Base-by-base conservation (phyloP, 345 rosid species). In the Moricandia moricandioides region DNA sequence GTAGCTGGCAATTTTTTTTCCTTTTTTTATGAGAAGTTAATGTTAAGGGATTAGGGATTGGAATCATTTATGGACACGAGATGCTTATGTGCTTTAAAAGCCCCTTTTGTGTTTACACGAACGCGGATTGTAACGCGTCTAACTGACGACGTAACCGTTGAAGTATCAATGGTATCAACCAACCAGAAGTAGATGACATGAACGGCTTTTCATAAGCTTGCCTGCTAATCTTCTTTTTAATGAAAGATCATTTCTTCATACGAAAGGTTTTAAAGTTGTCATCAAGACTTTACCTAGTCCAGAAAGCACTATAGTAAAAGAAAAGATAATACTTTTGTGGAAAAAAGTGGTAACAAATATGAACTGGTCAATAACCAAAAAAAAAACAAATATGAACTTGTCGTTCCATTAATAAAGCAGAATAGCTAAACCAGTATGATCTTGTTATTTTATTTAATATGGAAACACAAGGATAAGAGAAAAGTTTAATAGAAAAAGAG, bases 401-500 rank as follows among this genome's bases (percentile, higher is more conserved):
- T 59, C 2, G n/a, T 31, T 45, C 4, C 12, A 68, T 21, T 39
- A 30, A 47, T 37, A 7, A 61, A 75, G 34, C 39, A 60, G 16
- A 67, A 26, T n/a, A 34, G 43, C 43, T 51, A 26, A 62, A 69
- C 43, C 69, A 69, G n/a, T 54, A 75, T 26, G 30, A 33, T 49
- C 62, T 37, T 76, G 17, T 62, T 76, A 76, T 77, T 71, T 27
- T 16, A 12, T 66, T 62, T 57, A 51, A 31, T 5, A 60, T 9
- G 74, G 35, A 75, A 76, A 43, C 73, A 64, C 56, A 39, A 57
- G 49, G 64, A 79, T 45, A 63, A 79, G 5, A 29, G 4, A 21
- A 18, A 65, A 1, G 17, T 56, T 33, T 16, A 47, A 18, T 4
- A 21, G 17, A 62, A 56, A 0, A 26, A 70, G 40, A 62, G 8